Conservation (phyloP, 1,284 basidiomycete genomes). For the Cutaneotrichosporon cyanovorans region DNA sequence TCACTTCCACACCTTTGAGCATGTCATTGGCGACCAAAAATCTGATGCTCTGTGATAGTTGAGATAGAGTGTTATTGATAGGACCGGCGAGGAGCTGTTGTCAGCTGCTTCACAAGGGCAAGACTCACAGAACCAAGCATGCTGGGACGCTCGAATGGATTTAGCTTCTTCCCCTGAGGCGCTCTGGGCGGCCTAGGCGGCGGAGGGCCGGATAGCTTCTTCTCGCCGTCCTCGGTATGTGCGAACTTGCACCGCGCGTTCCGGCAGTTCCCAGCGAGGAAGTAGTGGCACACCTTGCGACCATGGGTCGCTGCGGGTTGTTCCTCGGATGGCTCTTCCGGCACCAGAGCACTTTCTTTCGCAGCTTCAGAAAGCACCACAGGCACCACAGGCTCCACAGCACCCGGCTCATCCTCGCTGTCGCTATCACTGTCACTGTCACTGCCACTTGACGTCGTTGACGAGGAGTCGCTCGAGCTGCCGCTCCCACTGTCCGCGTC, state of each 20-base stretch:
- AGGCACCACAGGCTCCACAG: too few relatives aligned
- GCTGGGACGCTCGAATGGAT: constrained; percentile 63
- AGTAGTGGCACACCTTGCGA: constrained; percentile 31
- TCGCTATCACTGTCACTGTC: too few relatives aligned
- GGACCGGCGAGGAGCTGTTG: constrained; percentile 60
- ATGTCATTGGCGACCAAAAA: constrained; percentile 92
- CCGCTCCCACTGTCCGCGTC: constrained; percentile 3
- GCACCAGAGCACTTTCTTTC: too few relatives aligned
- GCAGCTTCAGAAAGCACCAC: too few relatives aligned
- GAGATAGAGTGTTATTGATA: constrained; percentile 81
- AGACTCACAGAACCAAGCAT: constrained; percentile 64
- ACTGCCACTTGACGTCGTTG: too few relatives aligned
- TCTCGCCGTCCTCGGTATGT: constrained; percentile 15
- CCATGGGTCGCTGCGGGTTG: neutral
- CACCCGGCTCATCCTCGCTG: too few relatives aligned
- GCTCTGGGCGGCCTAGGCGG: constrained; percentile 42
- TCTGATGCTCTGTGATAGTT: constrained; percentile 84
- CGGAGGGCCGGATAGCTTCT: constrained; percentile 2
- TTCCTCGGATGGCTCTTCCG: too few relatives aligned
- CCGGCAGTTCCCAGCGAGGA: constrained; percentile 33
- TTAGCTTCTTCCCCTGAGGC: constrained; percentile 54
- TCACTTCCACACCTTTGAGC: constrained; percentile 70
- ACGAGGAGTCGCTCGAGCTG: too few relatives aligned
- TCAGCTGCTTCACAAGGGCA: neutral
- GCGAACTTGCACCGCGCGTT: constrained; percentile 27